These are phyloP conservation scores for Ophiocordyceps camponoti-floridani DNA, from an alignment of 2,329 filamentous ascomycete species.

Conservation along the genomic window DNA sequence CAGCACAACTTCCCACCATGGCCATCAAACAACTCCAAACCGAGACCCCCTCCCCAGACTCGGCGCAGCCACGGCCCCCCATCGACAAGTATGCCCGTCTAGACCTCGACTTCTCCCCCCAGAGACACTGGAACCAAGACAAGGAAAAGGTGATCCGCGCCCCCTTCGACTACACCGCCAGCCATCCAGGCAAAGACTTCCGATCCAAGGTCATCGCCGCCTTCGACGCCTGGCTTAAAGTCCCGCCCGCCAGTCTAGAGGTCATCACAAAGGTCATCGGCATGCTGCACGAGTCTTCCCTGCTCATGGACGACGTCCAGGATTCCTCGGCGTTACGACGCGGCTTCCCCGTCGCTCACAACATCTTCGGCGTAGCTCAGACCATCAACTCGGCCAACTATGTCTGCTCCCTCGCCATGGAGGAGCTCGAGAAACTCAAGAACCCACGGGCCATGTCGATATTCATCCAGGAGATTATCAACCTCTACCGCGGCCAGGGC, in stretches of 20 bases:
- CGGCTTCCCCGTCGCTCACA: constrained; percentile 66
- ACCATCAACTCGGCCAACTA: constrained; percentile 88
- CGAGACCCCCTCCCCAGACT: background rate
- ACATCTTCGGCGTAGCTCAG: constrained; percentile 70
- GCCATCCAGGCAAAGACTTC: constrained; percentile 72
- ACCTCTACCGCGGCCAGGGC: constrained; percentile 72
- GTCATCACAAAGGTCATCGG: constrained; percentile 65
- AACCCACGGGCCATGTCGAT: constrained; percentile 51
- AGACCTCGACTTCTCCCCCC: constrained; percentile 32
- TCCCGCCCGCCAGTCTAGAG: constrained; percentile 49
- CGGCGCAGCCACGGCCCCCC: background rate
- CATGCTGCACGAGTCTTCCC: constrained; percentile 72
- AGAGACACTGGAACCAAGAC: constrained; percentile 42
- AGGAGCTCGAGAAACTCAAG: constrained; percentile 53
- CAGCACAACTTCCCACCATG: background rate
- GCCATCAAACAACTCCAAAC: background rate
- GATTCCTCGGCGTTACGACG: constrained; percentile 61
- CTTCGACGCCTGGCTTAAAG: constrained; percentile 66
- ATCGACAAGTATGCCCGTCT: constrained; percentile 33
- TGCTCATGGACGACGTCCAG: constrained; percentile 78
- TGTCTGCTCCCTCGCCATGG: constrained; percentile 65
- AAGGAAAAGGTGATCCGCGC: constrained; percentile 65
- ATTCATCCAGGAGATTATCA: constrained; percentile 67
- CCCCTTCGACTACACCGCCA: constrained; percentile 64
- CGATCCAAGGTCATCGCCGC: constrained; percentile 61